Percentiles rank a stretch among this genome's conserved stretches.
Conservation (phyloP, 495 filamentous ascomycete genomes). For the Ascobolus immersus region DNA sequence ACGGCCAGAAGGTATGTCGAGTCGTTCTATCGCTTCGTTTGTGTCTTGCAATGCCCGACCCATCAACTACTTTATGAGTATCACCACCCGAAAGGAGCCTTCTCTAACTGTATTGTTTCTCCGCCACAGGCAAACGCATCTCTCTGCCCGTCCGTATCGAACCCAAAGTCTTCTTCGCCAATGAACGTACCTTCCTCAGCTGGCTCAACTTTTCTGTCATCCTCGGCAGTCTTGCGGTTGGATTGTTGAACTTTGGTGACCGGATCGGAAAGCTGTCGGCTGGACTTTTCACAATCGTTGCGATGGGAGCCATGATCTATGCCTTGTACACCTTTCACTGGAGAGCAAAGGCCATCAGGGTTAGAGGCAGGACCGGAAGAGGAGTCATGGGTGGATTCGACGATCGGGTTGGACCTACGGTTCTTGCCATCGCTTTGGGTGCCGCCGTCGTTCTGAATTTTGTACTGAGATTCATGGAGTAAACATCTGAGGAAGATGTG, state of each 20-base stretch:
- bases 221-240: slow-evolving; percentile 79
- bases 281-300: slow-evolving; percentile 76
- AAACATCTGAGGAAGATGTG: too few species aligned
- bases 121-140: slow-evolving; percentile 90
- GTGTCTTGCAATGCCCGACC: slow-evolving; percentile 2
- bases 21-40: too few species aligned
- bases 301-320: slow-evolving; percentile 88
- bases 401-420: slow-evolving; percentile 75
- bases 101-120: slow-evolving; percentile 8
- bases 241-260: slow-evolving; percentile 95
- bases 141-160: slow-evolving; percentile 94
- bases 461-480: slow-evolving; percentile 1
- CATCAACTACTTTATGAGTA: slow-evolving; percentile 1
- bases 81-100: background rate
- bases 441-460: background rate
- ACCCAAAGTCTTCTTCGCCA: slow-evolving; percentile 99
- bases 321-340: slow-evolving; percentile 89
- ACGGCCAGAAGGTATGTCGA: too few species aligned
- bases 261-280: slow-evolving; percentile 74
- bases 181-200: slow-evolving; percentile 94
- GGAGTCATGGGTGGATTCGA: slow-evolving; percentile 95
- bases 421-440: slow-evolving; percentile 27
- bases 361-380: too few species aligned
- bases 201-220: slow-evolving; percentile 98
- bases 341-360: slow-evolving; percentile 76